phyloP scores from a whole-genome alignment of 139 green algal species.

The Mesotaenium endlicherianum region DNA sequence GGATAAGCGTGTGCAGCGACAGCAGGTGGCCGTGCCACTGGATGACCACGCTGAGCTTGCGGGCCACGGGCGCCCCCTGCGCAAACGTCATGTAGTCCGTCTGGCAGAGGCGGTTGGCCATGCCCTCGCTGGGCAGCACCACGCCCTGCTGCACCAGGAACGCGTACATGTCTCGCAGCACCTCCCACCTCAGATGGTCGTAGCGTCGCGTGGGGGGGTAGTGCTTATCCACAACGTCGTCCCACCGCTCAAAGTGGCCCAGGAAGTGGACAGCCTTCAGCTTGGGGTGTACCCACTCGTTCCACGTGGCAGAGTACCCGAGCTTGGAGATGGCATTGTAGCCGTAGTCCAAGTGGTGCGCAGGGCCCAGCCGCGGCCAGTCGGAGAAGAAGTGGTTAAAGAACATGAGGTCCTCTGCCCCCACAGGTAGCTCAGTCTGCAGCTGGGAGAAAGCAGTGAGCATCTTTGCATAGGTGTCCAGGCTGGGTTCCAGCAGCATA shows the following conservation, averaged over 20 bases:
- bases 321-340: constrained; percentile 19
- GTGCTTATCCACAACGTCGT: constrained; percentile 25
- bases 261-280: constrained; percentile 21
- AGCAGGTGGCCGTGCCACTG: neutral
- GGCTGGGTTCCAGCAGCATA: constrained; percentile 36
- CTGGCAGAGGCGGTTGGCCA: constrained; percentile 19
- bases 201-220: constrained; percentile 27
- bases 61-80: neutral
- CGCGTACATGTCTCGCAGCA: constrained; percentile 19
- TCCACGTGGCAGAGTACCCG: constrained; percentile 37
- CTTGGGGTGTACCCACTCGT: constrained; percentile 36
- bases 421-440: neutral
- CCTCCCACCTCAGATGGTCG: constrained; percentile 20
- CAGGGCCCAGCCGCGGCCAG: constrained; percentile 5
- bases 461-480: neutral
- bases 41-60: constrained; percentile 4
- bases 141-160: constrained; percentile 31
- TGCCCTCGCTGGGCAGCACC: neutral
- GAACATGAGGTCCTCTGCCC: constrained; percentile 10
- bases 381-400: constrained; percentile 34
- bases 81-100: constrained; percentile 33
- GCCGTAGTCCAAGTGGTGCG: constrained; percentile 20
- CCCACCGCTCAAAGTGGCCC: constrained; percentile 23
- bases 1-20: neutral
- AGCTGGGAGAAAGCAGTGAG: neutral